Base-by-base conservation (phyloP, 2,329 filamentous ascomycete genomes). In the Colletotrichum musae region DNA sequence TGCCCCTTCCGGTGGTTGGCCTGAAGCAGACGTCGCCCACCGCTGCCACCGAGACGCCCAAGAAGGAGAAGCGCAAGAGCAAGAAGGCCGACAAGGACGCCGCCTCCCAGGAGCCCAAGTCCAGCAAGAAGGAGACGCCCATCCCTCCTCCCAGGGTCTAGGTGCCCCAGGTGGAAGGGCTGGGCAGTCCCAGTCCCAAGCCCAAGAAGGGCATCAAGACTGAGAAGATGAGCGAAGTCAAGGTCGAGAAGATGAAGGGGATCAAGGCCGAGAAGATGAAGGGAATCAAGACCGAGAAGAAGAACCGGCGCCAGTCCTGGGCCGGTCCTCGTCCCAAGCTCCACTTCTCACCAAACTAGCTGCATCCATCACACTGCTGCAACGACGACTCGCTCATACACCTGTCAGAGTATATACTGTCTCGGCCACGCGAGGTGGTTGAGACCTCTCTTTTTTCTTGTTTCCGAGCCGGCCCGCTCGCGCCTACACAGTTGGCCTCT, bases 61-160 rank as follows among this genome's bases (percentile, higher is more conserved):
- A 72, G 58, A 75, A 77, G 54, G 74, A 73, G 36, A 76, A 75
- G 56, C 69, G 64, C 16, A 71, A 67, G 71, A 51, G 47, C 51
- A 71, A 51, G 45, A 69, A 59, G 64, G 62, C 67, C 54, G 60
- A 64, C 26, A 60, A 70, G 53, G 63, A 78, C 78, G 6, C 77
- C 78, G 5, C 64, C 77, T 32, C 54, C 60, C 16, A 43, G 16
- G 26, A 56, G 18, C 66, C 66, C 6, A 64, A 36, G 28, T 51
- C 32, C n/a, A 2, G 26, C 50, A 59, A 65, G 61, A 45, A 63
- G 28, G 13, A 50, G 47, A 3, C 57, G 21, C n/a, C 13, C 16
- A 39, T 24, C n/a, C 16, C 60, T 41, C 39, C 21, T 5, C 18
- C 53, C n/a, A 73, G 74, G 43, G 70, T 71, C 18, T 70, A 71